phyloP scores from a whole-genome alignment of 2,329 filamentous ascomycete species.

The Tolypocladium amazonense region DNA sequence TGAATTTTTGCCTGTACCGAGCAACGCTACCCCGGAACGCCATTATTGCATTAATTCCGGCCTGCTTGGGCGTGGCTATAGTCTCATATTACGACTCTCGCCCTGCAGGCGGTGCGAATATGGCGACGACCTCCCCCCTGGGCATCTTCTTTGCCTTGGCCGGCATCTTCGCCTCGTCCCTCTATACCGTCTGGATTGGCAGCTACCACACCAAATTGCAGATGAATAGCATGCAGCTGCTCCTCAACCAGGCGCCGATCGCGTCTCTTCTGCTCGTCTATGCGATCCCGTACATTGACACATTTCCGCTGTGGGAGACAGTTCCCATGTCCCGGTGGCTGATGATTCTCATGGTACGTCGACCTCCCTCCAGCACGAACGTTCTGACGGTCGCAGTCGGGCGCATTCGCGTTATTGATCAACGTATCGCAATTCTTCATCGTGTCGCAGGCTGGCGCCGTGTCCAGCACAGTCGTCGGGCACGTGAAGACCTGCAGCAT shows the following conservation, averaged over 20 bases:
- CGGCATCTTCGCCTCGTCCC: constrained; percentile 53
- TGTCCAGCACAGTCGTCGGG: not conserved
- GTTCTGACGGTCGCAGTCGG: not conserved
- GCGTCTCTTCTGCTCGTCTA: constrained; percentile 53
- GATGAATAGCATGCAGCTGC: constrained; percentile 57
- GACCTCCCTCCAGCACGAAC: no score
- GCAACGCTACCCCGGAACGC: constrained; percentile 44
- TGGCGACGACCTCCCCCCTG: constrained; percentile 44
- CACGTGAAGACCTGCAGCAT: not conserved
- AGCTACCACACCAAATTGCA: constrained; percentile 54
- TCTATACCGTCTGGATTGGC: constrained; percentile 61
- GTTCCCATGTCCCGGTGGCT: constrained; percentile 42
- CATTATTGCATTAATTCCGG: constrained; percentile 44
- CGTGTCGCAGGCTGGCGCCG: not conserved
- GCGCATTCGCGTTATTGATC: not conserved
- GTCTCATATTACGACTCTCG: constrained; percentile 59
- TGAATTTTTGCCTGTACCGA: constrained; percentile 54
- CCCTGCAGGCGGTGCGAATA: constrained; percentile 31
- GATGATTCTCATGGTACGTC: constrained; percentile 46
- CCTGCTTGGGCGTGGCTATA: constrained; percentile 53
- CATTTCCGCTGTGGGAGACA: constrained; percentile 44
- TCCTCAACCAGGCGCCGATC: constrained; percentile 57
- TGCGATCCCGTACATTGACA: constrained; percentile 55
- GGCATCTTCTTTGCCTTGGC: constrained; percentile 55
- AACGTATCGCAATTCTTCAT: not conserved